phyloP scores from a whole-genome alignment of 345 rosid species.

The Passiflora organensis region DNA sequence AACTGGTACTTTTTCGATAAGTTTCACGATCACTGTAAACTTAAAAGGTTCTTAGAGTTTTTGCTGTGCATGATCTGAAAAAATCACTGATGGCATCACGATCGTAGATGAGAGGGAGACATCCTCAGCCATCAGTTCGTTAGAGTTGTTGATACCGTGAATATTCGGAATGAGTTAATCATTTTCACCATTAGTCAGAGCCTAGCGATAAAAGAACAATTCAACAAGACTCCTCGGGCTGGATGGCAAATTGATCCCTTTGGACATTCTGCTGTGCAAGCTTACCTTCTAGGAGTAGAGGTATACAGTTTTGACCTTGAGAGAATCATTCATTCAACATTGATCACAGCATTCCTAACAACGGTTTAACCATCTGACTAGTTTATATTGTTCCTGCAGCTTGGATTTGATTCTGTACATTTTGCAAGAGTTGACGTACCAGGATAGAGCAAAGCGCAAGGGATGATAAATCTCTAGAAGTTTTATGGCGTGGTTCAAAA shows the following conservation, averaged over 20 bases:
- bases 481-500: not conserved
- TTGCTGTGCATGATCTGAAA: no score
- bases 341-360: not conserved
- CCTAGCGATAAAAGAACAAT: not conserved
- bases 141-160: no score
- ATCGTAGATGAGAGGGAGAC: no score
- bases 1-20: no score
- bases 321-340: slow-evolving; percentile 1
- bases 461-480: not conserved
- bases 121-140: no score
- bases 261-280: slow-evolving; percentile 13
- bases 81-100: no score
- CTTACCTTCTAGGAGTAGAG: slow-evolving; percentile 2
- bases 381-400: not conserved
- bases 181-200: no score
- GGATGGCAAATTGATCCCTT: slow-evolving; percentile 15
- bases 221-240: slow-evolving; percentile 6
- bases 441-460: not conserved
- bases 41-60: no score
- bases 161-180: no score
- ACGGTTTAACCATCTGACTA: not conserved
- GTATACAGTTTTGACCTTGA: slow-evolving; percentile 1
- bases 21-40: no score
- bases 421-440: not conserved
- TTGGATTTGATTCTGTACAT: not conserved